Evolutionary conservation across 768 basidiomycete genomes (phyloP).

Genomic region (Cyclocybe aegerita): DNA sequence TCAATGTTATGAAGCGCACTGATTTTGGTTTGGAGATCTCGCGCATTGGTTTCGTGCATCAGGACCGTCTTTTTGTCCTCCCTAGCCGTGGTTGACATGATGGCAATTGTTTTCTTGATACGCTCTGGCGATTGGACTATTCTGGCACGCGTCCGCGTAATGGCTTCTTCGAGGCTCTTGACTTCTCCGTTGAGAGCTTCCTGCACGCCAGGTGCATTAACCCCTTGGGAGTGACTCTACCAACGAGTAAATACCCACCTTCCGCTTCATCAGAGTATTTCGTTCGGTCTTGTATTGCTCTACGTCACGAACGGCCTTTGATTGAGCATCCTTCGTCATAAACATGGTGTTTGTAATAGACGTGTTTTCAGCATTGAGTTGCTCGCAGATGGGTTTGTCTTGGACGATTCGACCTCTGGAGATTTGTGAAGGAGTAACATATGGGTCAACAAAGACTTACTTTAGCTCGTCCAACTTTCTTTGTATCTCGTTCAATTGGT

Average conservation of each 20-base stretch:
- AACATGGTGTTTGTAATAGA: constrained; percentile 65
- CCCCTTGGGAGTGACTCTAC: too few relatives aligned
- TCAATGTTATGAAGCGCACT: constrained; percentile 71
- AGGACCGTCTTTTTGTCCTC: constrained; percentile 72
- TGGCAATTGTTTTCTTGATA: constrained; percentile 76
- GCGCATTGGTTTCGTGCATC: constrained; percentile 67
- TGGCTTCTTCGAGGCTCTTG: constrained; percentile 55
- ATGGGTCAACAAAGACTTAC: constrained; percentile 35
- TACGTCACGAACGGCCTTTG: constrained; percentile 57
- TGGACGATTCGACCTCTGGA: constrained; percentile 62
- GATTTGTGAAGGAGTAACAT: constrained; percentile 2
- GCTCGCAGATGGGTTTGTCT: constrained; percentile 68
- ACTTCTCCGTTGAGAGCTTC: constrained; percentile 65
- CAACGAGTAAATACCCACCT: constrained; percentile 37
- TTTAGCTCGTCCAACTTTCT: constrained; percentile 53
- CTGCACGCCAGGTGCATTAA: constrained; percentile 24
- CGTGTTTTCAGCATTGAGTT: constrained; percentile 58
- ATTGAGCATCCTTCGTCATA: constrained; percentile 66
- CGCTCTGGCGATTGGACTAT: constrained; percentile 93
- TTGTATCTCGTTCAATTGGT: constrained; percentile 48
- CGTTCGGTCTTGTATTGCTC: constrained; percentile 76
- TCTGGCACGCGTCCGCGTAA: constrained; percentile 63
- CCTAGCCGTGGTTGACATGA: constrained; percentile 66
- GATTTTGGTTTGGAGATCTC: constrained; percentile 77
- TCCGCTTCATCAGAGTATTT: constrained; percentile 58